Evolutionary conservation across 257 asterid species (phyloP).

Genomic region (Henckelia pumila): DNA sequence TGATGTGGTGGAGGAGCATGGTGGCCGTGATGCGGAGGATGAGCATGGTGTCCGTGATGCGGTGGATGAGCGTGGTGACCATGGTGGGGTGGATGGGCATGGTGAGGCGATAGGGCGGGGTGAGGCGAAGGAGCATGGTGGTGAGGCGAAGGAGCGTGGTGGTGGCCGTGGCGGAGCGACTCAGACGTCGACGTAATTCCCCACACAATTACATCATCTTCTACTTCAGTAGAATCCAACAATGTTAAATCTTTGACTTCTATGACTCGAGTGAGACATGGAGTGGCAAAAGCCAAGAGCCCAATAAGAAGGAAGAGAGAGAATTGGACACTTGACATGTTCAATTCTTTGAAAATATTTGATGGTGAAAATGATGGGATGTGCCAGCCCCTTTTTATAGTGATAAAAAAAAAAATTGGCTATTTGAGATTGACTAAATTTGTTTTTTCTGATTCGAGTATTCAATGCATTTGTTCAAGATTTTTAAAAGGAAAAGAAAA

Average conservation of each 20-base stretch:
- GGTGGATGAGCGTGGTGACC: background rate
- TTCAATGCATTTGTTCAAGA: too few relatives aligned
- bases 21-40: background rate
- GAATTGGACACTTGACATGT: background rate
- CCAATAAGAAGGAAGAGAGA: background rate
- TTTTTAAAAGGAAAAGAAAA: too few relatives aligned
- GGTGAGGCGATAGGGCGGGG: too few relatives aligned
- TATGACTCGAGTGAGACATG: constrained; percentile 4
- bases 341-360: background rate
- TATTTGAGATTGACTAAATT: too few relatives aligned
- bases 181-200: background rate
- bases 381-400: background rate
- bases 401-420: too few relatives aligned
- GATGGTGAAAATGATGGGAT: background rate
- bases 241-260: background rate
- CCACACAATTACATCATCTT: background rate
- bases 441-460: too few relatives aligned
- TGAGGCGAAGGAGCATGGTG: background rate
- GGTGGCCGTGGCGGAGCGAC: background rate
- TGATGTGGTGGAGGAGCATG: background rate
- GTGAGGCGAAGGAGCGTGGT: background rate
- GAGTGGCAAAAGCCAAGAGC: constrained; percentile 6
- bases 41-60: too few relatives aligned
- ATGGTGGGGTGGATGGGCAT: background rate
- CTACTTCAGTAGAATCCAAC: background rate